Percentiles rank a stretch among this genome's conserved stretches.
Evolutionary conservation across 2,329 filamentous ascomycete species (phyloP).

Genomic region (Colletotrichum gigasporum): DNA sequence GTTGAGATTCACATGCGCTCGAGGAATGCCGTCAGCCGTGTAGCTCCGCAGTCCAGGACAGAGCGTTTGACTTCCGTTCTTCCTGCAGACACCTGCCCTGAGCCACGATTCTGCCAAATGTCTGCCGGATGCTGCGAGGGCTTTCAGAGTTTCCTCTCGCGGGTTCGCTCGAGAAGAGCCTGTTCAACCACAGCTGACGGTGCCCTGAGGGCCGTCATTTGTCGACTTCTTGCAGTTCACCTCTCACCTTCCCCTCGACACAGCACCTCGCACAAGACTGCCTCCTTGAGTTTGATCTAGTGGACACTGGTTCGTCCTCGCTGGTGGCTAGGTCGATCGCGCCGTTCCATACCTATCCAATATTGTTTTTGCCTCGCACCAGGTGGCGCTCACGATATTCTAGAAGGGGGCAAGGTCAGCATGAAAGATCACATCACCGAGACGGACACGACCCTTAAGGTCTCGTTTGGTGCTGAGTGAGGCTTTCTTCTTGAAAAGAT

Average conservation of each 20-base stretch:
- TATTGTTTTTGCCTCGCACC: slow-evolving; percentile 20
- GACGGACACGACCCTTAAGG: not conserved
- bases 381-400: slow-evolving; percentile 22
- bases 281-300: slow-evolving; percentile 6
- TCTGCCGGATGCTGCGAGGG: not conserved
- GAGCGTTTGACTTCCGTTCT: not conserved
- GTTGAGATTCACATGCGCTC: not conserved
- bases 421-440: slow-evolving; percentile 1
- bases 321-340: slow-evolving; percentile 9
- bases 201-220: not conserved
- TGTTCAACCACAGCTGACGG: not conserved
- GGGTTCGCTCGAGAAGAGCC: not conserved
- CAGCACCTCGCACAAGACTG: not conserved
- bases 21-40: slow-evolving; percentile 5
- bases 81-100: slow-evolving; percentile 12
- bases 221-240: not conserved
- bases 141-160: not conserved
- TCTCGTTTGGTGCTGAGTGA: not conserved
- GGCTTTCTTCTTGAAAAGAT: slow-evolving; percentile 3
- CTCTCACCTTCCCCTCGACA: slow-evolving; percentile 5
- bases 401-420: slow-evolving; percentile 17
- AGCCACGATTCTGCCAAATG: not conserved
- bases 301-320: slow-evolving; percentile 1
- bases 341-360: not conserved
- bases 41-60: not conserved